phyloP scores from a whole-genome alignment of 345 rosid genomes.

The Draba incana region DNA sequence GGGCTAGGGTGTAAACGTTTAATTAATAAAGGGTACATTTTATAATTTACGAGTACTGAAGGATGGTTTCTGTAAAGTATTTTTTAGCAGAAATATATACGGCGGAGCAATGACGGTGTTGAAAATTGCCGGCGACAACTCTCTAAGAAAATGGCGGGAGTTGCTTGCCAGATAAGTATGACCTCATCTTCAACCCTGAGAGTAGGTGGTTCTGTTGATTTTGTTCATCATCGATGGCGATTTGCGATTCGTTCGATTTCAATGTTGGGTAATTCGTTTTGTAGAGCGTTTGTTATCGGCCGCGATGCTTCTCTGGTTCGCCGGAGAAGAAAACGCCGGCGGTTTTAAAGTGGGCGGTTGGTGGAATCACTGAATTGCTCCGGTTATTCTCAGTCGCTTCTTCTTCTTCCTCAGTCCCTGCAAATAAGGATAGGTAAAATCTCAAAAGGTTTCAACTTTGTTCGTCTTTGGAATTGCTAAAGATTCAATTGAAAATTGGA shows the following conservation, averaged over 20 bases:
- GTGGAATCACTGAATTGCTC: constrained; percentile 75
- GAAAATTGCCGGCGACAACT: constrained; percentile 10
- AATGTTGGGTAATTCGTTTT: constrained; percentile 1
- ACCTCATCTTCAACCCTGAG: constrained; percentile 9
- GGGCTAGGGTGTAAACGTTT: not conserved
- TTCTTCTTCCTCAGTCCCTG: constrained; percentile 19
- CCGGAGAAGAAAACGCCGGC: constrained; percentile 51
- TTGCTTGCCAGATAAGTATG: constrained; percentile 18
- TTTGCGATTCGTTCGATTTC: not conserved
- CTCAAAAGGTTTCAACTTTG: constrained; percentile 2
- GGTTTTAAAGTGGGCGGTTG: constrained; percentile 61
- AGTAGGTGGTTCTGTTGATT: constrained; percentile 21
- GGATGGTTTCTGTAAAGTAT: not conserved
- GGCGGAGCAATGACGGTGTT: constrained; percentile 11
- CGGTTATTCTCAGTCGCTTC: constrained; percentile 54
- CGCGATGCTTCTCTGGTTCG: constrained; percentile 54
- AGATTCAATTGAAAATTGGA: constrained; percentile 30
- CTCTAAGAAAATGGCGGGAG: constrained; percentile 42
- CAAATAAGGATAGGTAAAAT: constrained; percentile 29
- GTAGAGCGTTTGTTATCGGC: constrained; percentile 42
- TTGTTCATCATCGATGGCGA: not conserved
- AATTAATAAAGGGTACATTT: too few species aligned
- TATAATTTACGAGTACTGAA: not conserved
- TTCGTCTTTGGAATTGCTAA: constrained; percentile 7
- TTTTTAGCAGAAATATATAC: constrained; percentile 12